Base-by-base conservation (phyloP, 352 stramenopile species). In the Phytophthora pluvialis region DNA sequence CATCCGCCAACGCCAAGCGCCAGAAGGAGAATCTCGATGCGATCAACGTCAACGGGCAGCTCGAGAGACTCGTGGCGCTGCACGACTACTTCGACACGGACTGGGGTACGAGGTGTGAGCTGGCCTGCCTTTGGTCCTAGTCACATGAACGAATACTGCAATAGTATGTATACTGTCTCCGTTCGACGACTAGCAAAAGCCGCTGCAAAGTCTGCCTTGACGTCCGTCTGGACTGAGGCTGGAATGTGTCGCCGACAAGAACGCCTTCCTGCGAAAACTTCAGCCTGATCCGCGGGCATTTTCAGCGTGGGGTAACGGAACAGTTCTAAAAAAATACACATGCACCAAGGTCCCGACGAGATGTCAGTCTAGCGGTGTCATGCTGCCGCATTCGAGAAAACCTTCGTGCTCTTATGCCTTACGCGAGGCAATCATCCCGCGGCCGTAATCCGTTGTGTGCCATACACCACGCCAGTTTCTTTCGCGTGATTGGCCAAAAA, bases 21-120 rank as follows among this genome's bases (percentile, higher is more conserved):
- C 68, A 86, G 48, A 67, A 81, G 51, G 67, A 86, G 31, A 93
- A 93, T 54, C 48, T 89, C 2, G 71, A 78, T 16, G 69, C 69
- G 0, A 64, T 64, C 26, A 72, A 76, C 21, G 42, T 91, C 9
- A 47, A 69, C 1, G 69, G 50, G 16, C 74, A 89, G 29, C 21
- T 90, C 3, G 48, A 46, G 18, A 59, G 35, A n/a, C 60, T 90
- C 0, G 67, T 81, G 15, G 68, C 58, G 3, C 57, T 85, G 13
- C 77, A 88, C 25, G 68, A 77, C 36, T 84, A 89, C 65, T 63
- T 81, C 31, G 52, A 75, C 33, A 78, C 71, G 39, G 67, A 75
- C 21, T 89, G 77, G 80, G 77, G 87, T 32, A 77, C 80, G 3
- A 70, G 8, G 62, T 83, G 33, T 76, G 63, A 69, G 8, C 10